Percentiles rank a stretch among this genome's conserved stretches.
Conservation (phyloP, 2,329 filamentous ascomycete genomes). For the Arthrobotrys sphaeroides region DNA sequence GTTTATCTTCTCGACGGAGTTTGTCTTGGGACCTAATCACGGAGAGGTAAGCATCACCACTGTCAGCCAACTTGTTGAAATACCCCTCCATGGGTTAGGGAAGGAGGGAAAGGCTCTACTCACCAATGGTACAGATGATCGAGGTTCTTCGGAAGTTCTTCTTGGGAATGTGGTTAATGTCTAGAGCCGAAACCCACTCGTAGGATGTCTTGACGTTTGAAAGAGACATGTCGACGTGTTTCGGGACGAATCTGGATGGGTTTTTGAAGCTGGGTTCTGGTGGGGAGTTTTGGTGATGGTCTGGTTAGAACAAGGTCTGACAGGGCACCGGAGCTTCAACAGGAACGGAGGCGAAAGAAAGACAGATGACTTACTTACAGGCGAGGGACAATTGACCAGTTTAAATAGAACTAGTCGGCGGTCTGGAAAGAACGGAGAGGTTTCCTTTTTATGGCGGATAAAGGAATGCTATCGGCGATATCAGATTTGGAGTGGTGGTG, state of each 20-base stretch:
- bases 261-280: neutral
- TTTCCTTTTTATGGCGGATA: slow-evolving; percentile 41
- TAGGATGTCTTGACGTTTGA: slow-evolving; percentile 56
- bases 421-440: slow-evolving; percentile 23
- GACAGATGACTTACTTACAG: neutral
- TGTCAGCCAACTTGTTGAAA: slow-evolving; percentile 49
- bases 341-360: neutral
- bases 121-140: slow-evolving; percentile 97
- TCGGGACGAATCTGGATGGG: neutral
- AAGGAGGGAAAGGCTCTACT: slow-evolving; percentile 55
- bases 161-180: slow-evolving; percentile 86
- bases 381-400: slow-evolving; percentile 27
- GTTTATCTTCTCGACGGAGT: slow-evolving; percentile 97
- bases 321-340: too few relatives aligned
- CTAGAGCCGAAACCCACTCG: slow-evolving; percentile 77
- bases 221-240: slow-evolving; percentile 33
- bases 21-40: slow-evolving; percentile 84
- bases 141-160: slow-evolving; percentile 95
- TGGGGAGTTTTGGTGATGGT: slow-evolving; percentile 10
- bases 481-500: slow-evolving; percentile 18
- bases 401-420: slow-evolving; percentile 21
- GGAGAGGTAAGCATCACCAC: neutral
- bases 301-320: slow-evolving; percentile 21
- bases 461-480: slow-evolving; percentile 44
- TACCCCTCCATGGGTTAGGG: slow-evolving; percentile 9